phyloP scores from a whole-genome alignment of 2,329 filamentous ascomycete genomes.

The Penicillium decumbens region DNA sequence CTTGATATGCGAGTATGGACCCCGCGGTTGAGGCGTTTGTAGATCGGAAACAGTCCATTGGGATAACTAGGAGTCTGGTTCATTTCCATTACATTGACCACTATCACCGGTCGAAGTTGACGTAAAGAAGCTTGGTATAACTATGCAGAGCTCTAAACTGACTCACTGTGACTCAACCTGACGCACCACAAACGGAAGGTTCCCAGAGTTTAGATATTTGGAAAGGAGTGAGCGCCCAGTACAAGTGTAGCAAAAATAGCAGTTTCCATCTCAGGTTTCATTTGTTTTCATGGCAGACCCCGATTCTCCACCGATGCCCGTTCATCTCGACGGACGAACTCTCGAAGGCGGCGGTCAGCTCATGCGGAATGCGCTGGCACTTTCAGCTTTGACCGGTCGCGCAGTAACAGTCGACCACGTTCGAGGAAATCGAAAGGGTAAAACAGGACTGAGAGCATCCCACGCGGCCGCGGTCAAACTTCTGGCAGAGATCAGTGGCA shows the following conservation, averaged over 20 bases:
- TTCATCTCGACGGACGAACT: slow-evolving; percentile 52
- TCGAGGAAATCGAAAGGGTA: slow-evolving; percentile 48
- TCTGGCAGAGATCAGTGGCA: slow-evolving; percentile 49
- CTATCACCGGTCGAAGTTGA: no score
- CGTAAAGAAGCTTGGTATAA: no score
- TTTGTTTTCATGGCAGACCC: not conserved
- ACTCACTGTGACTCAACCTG: not conserved
- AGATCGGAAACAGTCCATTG: not conserved
- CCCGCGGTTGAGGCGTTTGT: not conserved
- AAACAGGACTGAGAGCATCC: slow-evolving; percentile 54
- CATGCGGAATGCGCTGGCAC: slow-evolving; percentile 52
- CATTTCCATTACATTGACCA: no score
- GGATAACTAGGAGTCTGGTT: not conserved
- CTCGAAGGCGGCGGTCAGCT: slow-evolving; percentile 62
- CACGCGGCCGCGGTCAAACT: slow-evolving; percentile 54
- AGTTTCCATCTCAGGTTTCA: not conserved
- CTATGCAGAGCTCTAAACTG: no score
- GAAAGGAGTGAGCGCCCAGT: not conserved
- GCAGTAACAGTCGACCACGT: slow-evolving; percentile 52
- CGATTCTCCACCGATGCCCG: slow-evolving; percentile 1
- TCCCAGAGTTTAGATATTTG: not conserved
- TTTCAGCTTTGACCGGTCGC: slow-evolving; percentile 51
- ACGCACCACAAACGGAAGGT: not conserved
- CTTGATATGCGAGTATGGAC: not conserved
- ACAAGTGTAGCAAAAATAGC: not conserved